Base-by-base conservation (phyloP, 371 early-diverging fungal species). In the Syncephalastrum racemosum region DNA sequence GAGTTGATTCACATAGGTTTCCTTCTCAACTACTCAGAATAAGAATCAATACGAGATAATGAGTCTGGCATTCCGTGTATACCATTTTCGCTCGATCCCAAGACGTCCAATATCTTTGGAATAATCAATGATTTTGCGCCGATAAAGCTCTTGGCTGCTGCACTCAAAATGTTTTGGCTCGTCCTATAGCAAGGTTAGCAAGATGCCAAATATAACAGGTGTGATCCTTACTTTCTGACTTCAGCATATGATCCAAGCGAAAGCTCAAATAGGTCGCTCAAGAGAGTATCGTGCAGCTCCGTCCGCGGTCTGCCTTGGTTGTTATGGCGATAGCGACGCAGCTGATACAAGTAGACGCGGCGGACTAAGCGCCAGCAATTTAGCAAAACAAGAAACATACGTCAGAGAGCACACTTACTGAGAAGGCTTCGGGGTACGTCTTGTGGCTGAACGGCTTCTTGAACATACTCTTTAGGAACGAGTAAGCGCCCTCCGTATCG, bases 231-330 rank as follows among this genome's bases (percentile, higher is more conserved):
- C 68, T 79, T 82, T 58, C 95, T 78, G 41, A 94, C 84, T 48
- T 87, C 90, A 0, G 90, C 75, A 70, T 91, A 95, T n/a, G 81
- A 77, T 25, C 85, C 80, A 24, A 93, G 54, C 0, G 87, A 89
- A 46, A 91, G 64, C 20, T 86, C 82, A 4, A 83, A 70, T 23
- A 93, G 47, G 48, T 83, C 82, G n/a, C 31, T 19, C 3, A 66
- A 39, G 5, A 91, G 49, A 16, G 91, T 66, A 16, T 71, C 62
- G 42, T 81, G 81, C 18, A 83, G 45, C 56, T 65, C 20, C 50
- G 73, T 63, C 56, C 80, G 48, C 44, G 66, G 44, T 60, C 81
- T 63, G 20, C 76, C 79, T 57, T 73, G 71, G 0, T 80, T 67
- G 57, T 90, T 90, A 51, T 82, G 79, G 23, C 83, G 74, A 31